Base-by-base conservation (phyloP, 495 filamentous ascomycete genomes). In the Talaromyces stipitatus region DNA sequence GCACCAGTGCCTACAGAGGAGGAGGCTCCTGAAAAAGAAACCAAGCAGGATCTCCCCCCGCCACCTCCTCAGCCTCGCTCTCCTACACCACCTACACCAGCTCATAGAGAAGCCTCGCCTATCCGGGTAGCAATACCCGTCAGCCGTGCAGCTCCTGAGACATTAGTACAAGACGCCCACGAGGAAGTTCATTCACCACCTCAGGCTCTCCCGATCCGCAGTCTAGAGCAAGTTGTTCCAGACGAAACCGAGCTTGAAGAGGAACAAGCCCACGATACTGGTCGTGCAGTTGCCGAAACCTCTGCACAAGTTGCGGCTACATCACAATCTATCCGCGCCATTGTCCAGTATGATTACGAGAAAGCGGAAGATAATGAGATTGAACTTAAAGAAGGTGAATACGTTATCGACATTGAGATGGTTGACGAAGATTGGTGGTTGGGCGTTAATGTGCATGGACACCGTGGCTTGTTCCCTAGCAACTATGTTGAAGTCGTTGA, bases 401-500 rank as follows among this genome's bases (percentile, higher is more conserved):
- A 85, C 62, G 86, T 99, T 32, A 92, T 85, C n/a, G 85, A 96
- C 60, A 95, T 99, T 64, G 91, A 99, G 46, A 95, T 95, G 90
- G 91, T 98, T 2, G 95, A 98, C 60, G 73, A 81, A 47, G 92
- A 97, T 66, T 99, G 94, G 94, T 99, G 94, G 94, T 85, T 94
- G 80, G 94, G 94, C 10, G 84, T 84, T 56, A 97, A 97, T 68
- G 64, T 73, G 5, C 75, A 71, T 50, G 95, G 94, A 56, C 89
- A 97, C 65, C 81, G 76, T 29, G 94, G 94, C 6, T 76, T 97
- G 27, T 99, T 99, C 76, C 94, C 94, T 0, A 92, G 89, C 69
- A 97, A 96, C 71, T 99, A 97, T 59, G 95, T 97, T 26, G 90
- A 97, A 64, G 69, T 96, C 26, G 74, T 92, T 30, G 87, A 88